These are phyloP conservation scores for Chlorencoelia australis DNA, from an alignment of 2,329 filamentous ascomycete species.

Conservation along the genomic window DNA sequence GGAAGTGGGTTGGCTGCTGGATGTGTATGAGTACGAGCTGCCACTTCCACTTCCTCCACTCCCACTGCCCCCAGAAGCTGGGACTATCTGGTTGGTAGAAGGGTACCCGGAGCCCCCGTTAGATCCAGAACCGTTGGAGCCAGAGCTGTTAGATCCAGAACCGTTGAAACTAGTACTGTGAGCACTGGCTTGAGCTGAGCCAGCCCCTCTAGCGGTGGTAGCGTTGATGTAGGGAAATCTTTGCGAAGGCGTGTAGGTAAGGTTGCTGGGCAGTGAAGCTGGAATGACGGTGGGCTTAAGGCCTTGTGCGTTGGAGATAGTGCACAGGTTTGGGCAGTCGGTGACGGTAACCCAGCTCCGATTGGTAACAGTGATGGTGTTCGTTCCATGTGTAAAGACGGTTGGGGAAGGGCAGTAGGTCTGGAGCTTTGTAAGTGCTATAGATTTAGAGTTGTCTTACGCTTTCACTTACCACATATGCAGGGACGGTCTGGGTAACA, in stretches of 20 bases:
- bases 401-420: slow-evolving; percentile 11
- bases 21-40: neutral
- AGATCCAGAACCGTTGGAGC: neutral
- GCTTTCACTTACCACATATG: too few relatives aligned
- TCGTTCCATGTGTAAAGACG: slow-evolving; percentile 6
- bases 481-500: slow-evolving; percentile 11
- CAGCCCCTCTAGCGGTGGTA: too few relatives aligned
- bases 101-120: too few relatives aligned
- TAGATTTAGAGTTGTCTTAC: too few relatives aligned
- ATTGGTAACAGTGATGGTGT: slow-evolving; percentile 7
- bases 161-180: neutral
- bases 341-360: slow-evolving; percentile 12
- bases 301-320: slow-evolving; percentile 8
- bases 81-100: too few relatives aligned
- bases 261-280: neutral
- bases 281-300: slow-evolving; percentile 5
- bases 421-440: too few relatives aligned
- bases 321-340: slow-evolving; percentile 10
- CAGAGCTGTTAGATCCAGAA: neutral
- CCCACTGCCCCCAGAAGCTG: too few relatives aligned
- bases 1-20: neutral
- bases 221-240: too few relatives aligned
- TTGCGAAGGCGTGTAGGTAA: too few relatives aligned
- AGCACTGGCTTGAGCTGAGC: too few relatives aligned
- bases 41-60: too few relatives aligned